Evolutionary conservation across 208 protist species (phyloP), one percentile per base, ranked within the genome.

Genomic region (Angomonas ambiguus): DNA sequence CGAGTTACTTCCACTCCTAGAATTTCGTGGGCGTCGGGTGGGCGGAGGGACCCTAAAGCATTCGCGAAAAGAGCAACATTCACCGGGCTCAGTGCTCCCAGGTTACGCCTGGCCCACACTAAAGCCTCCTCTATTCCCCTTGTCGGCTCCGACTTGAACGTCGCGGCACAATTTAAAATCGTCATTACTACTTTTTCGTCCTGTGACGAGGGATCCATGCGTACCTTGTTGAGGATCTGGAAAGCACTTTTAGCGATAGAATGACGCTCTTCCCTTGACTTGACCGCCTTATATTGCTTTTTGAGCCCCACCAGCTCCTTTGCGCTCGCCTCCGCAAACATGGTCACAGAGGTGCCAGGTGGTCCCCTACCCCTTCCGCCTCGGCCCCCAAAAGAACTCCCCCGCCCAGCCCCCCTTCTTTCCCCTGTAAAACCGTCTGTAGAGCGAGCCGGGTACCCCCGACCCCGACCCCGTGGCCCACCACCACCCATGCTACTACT

Each of bases 51-150:
- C 18, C 82, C 85, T 27, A 95, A 35, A 20, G 89, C 89, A 69
- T 91, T 91, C 22, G 77, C 70, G 55, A 86, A 88, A 20, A 93
- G 78, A 1, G 89, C 89, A 5, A 92, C 56, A 72, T 92, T 95
- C 51, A 92, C 85, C 18, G 84, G 77, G 16, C 81, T 82, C 1
- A 95, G 75, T 1, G 60, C 86, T 11, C 67, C 25, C 38, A 90
- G 53, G 70, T 92, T 92, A 38, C 62, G 48, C 13, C 74, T 76
- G 76, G 84, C 82, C 89, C 89, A 95, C 55, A 77, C 56, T 27
- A 78, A 35, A 32, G 79, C 85, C 58, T 87, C 72, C 56, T 74
- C 71, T 18, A 95, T 65, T 1, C 73, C 82, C 16, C 86, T 80
- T 35, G 69, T 55, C 38, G 65, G 31, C 38, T 72, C 57, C 34